phyloP scores from a whole-genome alignment of 2,329 filamentous ascomycete genomes.

The Aspergillus glaucus region DNA sequence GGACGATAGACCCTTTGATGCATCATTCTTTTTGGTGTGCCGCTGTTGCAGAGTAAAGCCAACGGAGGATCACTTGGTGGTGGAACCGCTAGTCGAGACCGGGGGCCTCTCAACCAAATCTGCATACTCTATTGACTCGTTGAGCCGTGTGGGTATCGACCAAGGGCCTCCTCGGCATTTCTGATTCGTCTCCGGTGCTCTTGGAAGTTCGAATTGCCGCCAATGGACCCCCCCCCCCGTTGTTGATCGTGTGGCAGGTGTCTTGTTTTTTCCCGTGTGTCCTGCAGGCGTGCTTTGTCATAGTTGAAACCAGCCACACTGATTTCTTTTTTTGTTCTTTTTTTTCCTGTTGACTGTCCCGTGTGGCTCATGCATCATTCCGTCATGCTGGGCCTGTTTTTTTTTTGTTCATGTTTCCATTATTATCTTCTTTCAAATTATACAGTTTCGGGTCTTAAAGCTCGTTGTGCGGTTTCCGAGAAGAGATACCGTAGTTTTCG shows the following conservation, averaged over 20 bases:
- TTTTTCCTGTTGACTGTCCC: not conserved
- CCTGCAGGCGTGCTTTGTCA: not conserved
- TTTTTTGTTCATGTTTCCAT: too few species aligned
- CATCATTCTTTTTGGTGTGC: not conserved
- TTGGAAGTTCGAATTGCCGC: not conserved
- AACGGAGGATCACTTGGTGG: not conserved
- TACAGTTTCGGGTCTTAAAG: not conserved
- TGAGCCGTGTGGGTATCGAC: not conserved
- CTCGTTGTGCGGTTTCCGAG: not conserved
- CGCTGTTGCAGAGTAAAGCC: not conserved
- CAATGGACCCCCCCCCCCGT: not conserved
- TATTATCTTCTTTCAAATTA: not conserved
- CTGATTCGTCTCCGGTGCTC: not conserved
- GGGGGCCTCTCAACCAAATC: not conserved
- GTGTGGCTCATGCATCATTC: not conserved
- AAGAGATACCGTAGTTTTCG: not conserved
- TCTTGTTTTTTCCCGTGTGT: not conserved
- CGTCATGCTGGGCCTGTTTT: not conserved
- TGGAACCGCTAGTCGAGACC: not conserved
- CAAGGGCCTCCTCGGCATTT: not conserved
- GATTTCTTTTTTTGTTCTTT: not conserved
- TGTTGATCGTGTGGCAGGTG: not conserved
- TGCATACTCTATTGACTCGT: not conserved
- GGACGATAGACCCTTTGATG: not conserved
- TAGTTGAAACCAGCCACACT: not conserved